Evolutionary conservation across 2,329 filamentous ascomycete species (phyloP), one percentile per base, ranked within the genome.

Genomic region (Podosphaera xanthii): DNA sequence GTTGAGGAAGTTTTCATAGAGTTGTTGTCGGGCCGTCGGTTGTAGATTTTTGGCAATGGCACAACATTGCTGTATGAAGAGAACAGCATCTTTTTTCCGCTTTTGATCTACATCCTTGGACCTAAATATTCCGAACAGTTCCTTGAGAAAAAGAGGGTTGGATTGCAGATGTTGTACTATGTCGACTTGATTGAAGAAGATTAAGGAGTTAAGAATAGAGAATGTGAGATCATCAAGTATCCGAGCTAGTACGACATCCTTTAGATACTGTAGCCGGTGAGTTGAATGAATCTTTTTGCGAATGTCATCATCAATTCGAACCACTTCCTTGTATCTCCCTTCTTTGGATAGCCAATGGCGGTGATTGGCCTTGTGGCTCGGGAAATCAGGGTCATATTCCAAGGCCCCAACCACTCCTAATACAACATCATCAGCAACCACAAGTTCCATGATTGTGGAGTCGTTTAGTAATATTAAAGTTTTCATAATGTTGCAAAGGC

Each of bases 141-240:
- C 87, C 64, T 82, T 83, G 35, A 97, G 74, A 67, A 95, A 96
- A 1, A 73, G 72, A 0, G 75, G 75, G 66, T 95, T 95, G 34
- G 77, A 77, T 70, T 96, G 90, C n/a, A 98, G 77, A 71, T 97
- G 87, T 68, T 91, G 87, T 57, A 98, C 85, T 68, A 98, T 96
- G 68, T 97, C 92, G 66, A 97, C 90, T 73, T 98, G 92, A 73
- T 97, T 92, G 77, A 94, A 98, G 74, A 96, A 98, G 65, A 98
- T 98, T 65, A 97, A 79, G 57, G 89, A 95, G 72, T 97, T 98
- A 63, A 98, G 82, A 34, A 97, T 90, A 33, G 88, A 94, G 71
- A 97, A 98, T 30, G 92, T 98, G 57, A 91, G 91, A 70, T 98
- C 92, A 71, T 98, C 92, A 62, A 98, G 77, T 63, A 98, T 97